phyloP scores from a whole-genome alignment of 2,329 filamentous ascomycete species.

The Cordyceps farinosa region DNA sequence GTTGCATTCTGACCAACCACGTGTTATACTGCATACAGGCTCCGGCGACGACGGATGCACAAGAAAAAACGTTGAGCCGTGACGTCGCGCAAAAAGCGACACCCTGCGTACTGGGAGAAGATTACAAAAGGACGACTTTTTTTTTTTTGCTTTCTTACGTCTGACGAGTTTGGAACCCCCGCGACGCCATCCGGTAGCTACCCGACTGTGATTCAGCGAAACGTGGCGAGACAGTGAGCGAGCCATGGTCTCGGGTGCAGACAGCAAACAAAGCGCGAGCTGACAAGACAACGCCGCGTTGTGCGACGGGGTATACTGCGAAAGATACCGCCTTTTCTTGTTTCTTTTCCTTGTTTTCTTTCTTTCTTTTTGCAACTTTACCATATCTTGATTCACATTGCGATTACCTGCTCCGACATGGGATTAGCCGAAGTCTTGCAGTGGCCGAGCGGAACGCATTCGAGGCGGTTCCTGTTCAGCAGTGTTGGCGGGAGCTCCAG shows the following conservation, averaged over 20 bases:
- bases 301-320: neutral
- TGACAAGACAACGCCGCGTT: neutral
- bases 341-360: neutral
- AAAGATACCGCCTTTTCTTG: neutral
- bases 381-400: neutral
- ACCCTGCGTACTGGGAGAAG: neutral
- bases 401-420: neutral
- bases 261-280: neutral
- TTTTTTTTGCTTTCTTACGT: neutral
- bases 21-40: constrained; percentile 15
- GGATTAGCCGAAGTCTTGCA: constrained; percentile 12
- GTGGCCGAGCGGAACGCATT: neutral
- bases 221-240: neutral
- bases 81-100: neutral
- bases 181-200: no score
- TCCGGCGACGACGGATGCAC: neutral
- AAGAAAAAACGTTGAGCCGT: neutral
- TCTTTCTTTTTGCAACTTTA: neutral
- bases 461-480: neutral
- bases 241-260: constrained; percentile 1
- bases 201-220: neutral
- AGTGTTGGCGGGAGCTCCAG: neutral
- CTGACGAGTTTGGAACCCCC: neutral
- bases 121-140: neutral
- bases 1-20: constrained; percentile 17